Base-by-base conservation (phyloP, 2,329 filamentous ascomycete genomes). In the Monosporascus sp. region DNA sequence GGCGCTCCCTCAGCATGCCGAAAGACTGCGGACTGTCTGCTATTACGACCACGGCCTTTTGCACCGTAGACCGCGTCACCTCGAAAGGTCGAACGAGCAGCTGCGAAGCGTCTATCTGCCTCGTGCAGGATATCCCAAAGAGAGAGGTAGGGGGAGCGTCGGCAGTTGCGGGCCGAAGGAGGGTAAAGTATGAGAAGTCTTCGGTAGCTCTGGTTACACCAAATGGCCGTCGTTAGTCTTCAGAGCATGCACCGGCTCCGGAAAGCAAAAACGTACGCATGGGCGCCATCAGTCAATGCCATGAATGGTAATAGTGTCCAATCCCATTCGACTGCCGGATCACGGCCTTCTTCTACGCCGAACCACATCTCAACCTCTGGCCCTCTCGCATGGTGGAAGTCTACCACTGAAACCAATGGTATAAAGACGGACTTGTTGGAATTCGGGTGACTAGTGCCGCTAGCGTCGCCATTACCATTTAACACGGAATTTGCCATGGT, bases 121-220 rank as follows among this genome's bases (percentile, higher is more conserved):
- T 83, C 17, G 93, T 96, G 71, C 94, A 99, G 18, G 91, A 89
- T 67, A 99, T 97, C 57, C 94, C 94, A 68, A 99, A 99, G 22
- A 99, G 83, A 24, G 90, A 96, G 2, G 89, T 91, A 31, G 85
- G 83, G 7, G 86, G 82, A 36, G 74, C 67, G 20, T 70, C 63
- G 50, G 72, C 72, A 58, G 73, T 78, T 51, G 78, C 79, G 47
- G 86, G 83, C 31, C 84, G 83, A 54, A 90, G 80, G 50, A 99
- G 84, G 8, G 93, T 97, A 70, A 99, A 99, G 75, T 99, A 99
- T 50, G 92, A 97, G 76, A 97, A 99, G 74, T 97, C 94, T 74
- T 99, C 94, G 54, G 87, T 88, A 22, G 89, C 86, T 52, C 89
- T 94, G 65, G 44, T 39, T 35, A 27, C 27, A 49, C 31, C 38